These are phyloP conservation scores for Lactarius indigo DNA, from an alignment of 768 basidiomycete genomes.

Conservation along the genomic window DNA sequence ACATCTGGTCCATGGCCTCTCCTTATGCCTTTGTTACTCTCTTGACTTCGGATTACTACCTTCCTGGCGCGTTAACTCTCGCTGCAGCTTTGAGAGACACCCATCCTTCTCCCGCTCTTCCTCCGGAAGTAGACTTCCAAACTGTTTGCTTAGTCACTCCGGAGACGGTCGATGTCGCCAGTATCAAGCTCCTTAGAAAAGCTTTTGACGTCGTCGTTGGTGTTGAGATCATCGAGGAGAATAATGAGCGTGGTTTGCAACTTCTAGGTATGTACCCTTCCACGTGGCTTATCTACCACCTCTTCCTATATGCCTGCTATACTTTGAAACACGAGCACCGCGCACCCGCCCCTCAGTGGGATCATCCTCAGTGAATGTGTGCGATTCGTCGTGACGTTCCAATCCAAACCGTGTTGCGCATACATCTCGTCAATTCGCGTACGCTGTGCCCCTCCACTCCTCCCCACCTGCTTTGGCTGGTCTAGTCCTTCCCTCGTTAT, in stretches of 20 bases:
- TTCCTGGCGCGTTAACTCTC: slow-evolving; percentile 87
- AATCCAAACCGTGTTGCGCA: not conserved
- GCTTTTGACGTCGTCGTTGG: slow-evolving; percentile 86
- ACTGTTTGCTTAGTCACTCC: slow-evolving; percentile 93
- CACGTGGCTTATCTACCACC: not conserved
- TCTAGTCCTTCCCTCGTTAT: not conserved
- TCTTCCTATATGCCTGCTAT: slow-evolving; percentile 1
- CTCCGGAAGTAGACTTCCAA: slow-evolving; percentile 65
- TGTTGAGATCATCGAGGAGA: slow-evolving; percentile 80
- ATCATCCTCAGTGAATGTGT: not conserved
- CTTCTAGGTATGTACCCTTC: slow-evolving; percentile 69
- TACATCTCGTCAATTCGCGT: not conserved
- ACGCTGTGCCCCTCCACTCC: not conserved
- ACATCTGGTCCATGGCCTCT: slow-evolving; percentile 48
- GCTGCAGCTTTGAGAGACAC: slow-evolving; percentile 81
- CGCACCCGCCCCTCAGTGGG: not conserved
- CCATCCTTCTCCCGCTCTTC: slow-evolving; percentile 55
- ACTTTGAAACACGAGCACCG: not conserved
- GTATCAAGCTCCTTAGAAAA: slow-evolving; percentile 74
- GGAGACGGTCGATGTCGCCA: slow-evolving; percentile 80
- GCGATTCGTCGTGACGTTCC: not conserved
- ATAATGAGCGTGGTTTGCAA: slow-evolving; percentile 60
- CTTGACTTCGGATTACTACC: slow-evolving; percentile 86
- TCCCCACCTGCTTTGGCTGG: not conserved
- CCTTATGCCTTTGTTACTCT: slow-evolving; percentile 88